These are phyloP conservation scores for Cutaneotrichosporon sp. DNA, from an alignment of 1,284 basidiomycete genomes.

Conservation along the genomic window DNA sequence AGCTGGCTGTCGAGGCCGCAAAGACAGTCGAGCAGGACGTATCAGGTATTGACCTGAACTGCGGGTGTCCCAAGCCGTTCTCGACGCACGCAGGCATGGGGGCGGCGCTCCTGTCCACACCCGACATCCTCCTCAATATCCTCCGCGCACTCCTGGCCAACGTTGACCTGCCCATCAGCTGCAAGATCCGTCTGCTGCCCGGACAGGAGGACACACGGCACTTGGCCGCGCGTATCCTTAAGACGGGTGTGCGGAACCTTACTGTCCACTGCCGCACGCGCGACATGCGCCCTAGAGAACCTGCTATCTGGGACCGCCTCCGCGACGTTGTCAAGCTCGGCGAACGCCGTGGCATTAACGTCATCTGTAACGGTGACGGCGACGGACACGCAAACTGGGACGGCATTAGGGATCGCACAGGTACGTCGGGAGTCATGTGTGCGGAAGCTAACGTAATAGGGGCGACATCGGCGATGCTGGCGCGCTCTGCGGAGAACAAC, in stretches of 20 bases:
- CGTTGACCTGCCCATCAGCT: conserved; percentile 77
- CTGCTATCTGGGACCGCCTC: conserved; percentile 72
- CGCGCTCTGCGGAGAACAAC: conserved; percentile 87
- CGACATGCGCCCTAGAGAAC: conserved; percentile 81
- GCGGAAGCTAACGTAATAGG: conserved; percentile 52
- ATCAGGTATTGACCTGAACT: conserved; percentile 63
- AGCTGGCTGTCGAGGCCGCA: conserved; percentile 86
- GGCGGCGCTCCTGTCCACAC: conserved; percentile 84
- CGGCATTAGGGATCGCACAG: conserved; percentile 66
- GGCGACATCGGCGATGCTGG: conserved; percentile 93
- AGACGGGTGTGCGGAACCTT: conserved; percentile 80
- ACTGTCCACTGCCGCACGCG: conserved; percentile 95
- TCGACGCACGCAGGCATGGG: conserved; percentile 95
- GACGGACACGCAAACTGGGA: conserved; percentile 71
- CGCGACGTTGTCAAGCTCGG: conserved; percentile 71
- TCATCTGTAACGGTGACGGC: conserved; percentile 94
- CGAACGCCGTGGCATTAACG: conserved; percentile 59
- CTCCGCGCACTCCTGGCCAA: conserved; percentile 66
- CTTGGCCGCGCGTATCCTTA: conserved; percentile 78
- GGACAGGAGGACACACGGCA: conserved; percentile 78
- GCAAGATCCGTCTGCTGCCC: conserved; percentile 87
- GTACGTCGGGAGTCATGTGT: conserved; percentile 50
- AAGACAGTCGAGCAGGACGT: conserved; percentile 81
- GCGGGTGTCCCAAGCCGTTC: conserved; percentile 90
- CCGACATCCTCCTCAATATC: conserved; percentile 83